phyloP scores from a whole-genome alignment of 352 stramenopile species.

The Pythium aphanidermatum region DNA sequence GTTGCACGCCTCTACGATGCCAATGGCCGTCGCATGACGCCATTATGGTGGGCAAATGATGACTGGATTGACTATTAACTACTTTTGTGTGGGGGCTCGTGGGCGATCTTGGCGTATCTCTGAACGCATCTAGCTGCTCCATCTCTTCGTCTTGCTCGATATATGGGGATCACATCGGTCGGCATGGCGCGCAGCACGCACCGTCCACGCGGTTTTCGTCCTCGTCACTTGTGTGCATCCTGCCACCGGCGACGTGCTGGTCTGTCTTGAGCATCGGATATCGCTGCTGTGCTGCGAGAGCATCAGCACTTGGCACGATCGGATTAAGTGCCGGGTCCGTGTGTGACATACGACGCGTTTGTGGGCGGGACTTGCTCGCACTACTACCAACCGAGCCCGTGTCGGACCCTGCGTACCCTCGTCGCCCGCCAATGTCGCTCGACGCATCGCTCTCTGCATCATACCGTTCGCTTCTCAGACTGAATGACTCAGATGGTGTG shows the following conservation, averaged over 20 bases:
- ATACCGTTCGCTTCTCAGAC: constrained; percentile 72
- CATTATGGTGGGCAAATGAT: no score
- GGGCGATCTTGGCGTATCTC: no score
- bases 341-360: constrained; percentile 34
- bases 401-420: constrained; percentile 55
- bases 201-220: constrained; percentile 31
- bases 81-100: no score
- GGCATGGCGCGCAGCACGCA: constrained; percentile 57
- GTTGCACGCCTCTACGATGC: no score
- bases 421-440: constrained; percentile 58
- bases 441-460: constrained; percentile 81
- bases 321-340: constrained; percentile 53
- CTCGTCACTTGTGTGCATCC: constrained; percentile 12
- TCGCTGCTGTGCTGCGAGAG: constrained; percentile 45
- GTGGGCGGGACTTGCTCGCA: constrained; percentile 21
- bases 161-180: constrained; percentile 41
- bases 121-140: no score
- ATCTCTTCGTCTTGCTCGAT: neutral
- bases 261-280: constrained; percentile 81
- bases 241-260: constrained; percentile 51
- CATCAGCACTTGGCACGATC: constrained; percentile 65
- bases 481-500: constrained; percentile 76
- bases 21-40: no score
- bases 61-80: no score
- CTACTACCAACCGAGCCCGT: constrained; percentile 45